Evolutionary conservation across 352 stramenopile genomes (phyloP).

Genomic region (Aphanomyces invadans): DNA sequence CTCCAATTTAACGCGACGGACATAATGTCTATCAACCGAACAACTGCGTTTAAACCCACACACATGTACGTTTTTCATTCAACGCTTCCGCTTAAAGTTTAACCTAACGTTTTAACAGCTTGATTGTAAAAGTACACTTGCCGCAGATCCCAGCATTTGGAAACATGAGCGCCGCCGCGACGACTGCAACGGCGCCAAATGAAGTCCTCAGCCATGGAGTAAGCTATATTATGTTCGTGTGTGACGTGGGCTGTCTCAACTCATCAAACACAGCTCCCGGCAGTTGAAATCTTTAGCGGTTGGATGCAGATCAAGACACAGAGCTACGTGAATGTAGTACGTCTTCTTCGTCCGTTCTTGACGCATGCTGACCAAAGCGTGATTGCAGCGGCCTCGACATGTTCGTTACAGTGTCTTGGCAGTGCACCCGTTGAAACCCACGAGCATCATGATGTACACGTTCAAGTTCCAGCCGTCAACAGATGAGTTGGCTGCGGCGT

Average conservation of each 20-base stretch:
- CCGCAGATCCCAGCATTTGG: no score
- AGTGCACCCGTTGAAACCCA: constrained; percentile 38
- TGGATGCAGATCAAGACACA: constrained; percentile 84
- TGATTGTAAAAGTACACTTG: no score
- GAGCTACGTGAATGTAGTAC: constrained; percentile 70
- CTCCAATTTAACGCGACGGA: no score
- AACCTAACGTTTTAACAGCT: no score
- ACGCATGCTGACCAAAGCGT: background rate
- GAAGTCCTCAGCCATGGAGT: background rate
- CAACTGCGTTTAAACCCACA: no score
- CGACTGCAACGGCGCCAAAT: no score
- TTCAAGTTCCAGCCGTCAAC: constrained; percentile 83
- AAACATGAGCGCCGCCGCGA: no score
- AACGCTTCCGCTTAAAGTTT: no score
- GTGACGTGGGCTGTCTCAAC: background rate
- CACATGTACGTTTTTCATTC: no score
- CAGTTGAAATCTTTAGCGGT: constrained; percentile 53
- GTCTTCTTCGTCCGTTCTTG: background rate
- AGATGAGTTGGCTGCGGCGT: constrained; percentile 31
- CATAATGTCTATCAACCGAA: no score
- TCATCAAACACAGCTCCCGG: constrained; percentile 1
- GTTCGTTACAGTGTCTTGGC: constrained; percentile 79
- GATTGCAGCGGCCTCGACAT: constrained; percentile 44
- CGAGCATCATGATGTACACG: constrained; percentile 44
- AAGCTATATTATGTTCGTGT: background rate